Evolutionary conservation across 768 basidiomycete species (phyloP).

Genomic region (Leccinum broughii): DNA sequence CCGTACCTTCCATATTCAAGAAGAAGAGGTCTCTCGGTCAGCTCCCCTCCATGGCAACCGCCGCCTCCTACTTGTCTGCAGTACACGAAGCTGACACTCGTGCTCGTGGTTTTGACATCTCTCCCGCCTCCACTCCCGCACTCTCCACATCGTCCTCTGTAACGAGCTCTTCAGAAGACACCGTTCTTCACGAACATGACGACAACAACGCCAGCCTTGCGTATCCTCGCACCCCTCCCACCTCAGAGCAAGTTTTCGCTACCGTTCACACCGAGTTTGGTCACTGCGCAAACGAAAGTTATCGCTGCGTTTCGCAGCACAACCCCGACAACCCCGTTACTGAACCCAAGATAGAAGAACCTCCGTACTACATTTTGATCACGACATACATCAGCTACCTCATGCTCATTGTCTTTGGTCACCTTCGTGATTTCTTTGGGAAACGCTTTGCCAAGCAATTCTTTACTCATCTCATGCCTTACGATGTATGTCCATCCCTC

Average conservation of each 20-base stretch:
- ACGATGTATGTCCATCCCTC: constrained; percentile 60
- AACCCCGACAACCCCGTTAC: constrained; percentile 45
- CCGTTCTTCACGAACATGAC: constrained; percentile 57
- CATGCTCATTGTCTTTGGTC: constrained; percentile 87
- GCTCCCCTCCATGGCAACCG: constrained; percentile 46
- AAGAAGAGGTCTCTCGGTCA: constrained; percentile 47
- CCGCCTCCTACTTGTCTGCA: constrained; percentile 60
- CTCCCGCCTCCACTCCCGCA: constrained; percentile 67
- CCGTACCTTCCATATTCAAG: constrained; percentile 59
- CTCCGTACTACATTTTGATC: constrained; percentile 89
- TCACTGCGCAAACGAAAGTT: constrained; percentile 77
- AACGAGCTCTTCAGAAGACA: constrained; percentile 69
- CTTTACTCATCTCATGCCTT: constrained; percentile 82
- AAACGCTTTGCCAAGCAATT: constrained; percentile 70
- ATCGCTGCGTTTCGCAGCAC: constrained; percentile 69
- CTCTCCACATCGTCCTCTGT: constrained; percentile 73
- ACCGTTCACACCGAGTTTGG: constrained; percentile 92
- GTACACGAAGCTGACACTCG: constrained; percentile 68
- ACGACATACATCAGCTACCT: constrained; percentile 94
- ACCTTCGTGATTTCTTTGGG: constrained; percentile 93
- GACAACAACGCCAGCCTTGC: constrained; percentile 57
- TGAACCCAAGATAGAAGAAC: constrained; percentile 71
- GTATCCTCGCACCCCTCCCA: constrained; percentile 67
- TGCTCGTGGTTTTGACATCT: constrained; percentile 48
- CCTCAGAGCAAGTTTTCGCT: constrained; percentile 74